These are phyloP conservation scores for Alternaria consortialis DNA, from an alignment of 2,329 filamentous ascomycete genomes.

Conservation along the genomic window DNA sequence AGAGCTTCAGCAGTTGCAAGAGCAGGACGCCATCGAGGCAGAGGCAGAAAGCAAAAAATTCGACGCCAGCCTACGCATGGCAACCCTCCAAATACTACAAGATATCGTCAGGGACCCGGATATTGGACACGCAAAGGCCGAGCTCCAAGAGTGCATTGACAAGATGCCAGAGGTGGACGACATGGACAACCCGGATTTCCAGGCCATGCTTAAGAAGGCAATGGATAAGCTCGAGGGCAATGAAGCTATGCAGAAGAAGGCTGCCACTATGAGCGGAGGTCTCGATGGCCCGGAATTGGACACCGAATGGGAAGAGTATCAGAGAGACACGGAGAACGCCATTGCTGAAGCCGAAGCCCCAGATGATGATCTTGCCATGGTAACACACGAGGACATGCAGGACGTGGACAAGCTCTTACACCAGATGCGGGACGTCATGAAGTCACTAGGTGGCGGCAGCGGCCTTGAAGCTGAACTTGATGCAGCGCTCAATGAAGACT, in stretches of 20 bases:
- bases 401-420: slow-evolving; percentile 34
- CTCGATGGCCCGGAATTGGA: slow-evolving; percentile 21
- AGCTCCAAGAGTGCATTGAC: slow-evolving; percentile 36
- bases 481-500: slow-evolving; percentile 29
- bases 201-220: slow-evolving; percentile 29
- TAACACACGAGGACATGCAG: slow-evolving; percentile 22
- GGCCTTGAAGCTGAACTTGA: slow-evolving; percentile 36
- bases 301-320: slow-evolving; percentile 21
- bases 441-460: slow-evolving; percentile 30
- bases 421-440: slow-evolving; percentile 41
- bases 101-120: slow-evolving; percentile 43
- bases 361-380: slow-evolving; percentile 14
- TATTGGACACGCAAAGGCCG: slow-evolving; percentile 29
- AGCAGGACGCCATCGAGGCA: slow-evolving; percentile 20
- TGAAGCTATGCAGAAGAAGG: slow-evolving; percentile 32
- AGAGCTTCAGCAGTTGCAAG: slow-evolving; percentile 23
- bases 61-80: slow-evolving; percentile 25
- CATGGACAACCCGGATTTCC: slow-evolving; percentile 32
- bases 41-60: slow-evolving; percentile 28
- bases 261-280: slow-evolving; percentile 21
- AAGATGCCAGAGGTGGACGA: slow-evolving; percentile 33
- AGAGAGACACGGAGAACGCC: slow-evolving; percentile 22
- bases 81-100: slow-evolving; percentile 32
- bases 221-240: slow-evolving; percentile 35
- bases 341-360: slow-evolving; percentile 16